Evolutionary conservation across 2,329 filamentous ascomycete species (phyloP).

Genomic region (Venturia aucupariae): DNA sequence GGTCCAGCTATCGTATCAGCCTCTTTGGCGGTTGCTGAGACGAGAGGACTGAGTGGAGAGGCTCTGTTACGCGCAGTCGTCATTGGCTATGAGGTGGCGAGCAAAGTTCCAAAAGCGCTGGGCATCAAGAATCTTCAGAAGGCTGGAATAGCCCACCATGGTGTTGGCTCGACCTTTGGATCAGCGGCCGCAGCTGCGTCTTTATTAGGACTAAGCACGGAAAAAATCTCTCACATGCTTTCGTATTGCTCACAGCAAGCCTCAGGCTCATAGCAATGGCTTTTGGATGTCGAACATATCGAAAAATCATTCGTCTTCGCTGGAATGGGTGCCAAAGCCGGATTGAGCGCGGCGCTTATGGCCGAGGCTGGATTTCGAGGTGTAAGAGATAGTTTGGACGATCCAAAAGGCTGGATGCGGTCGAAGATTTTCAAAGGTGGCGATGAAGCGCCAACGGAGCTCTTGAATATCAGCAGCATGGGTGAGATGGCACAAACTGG

Average conservation of each 20-base stretch:
- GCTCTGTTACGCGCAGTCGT: slow-evolving; percentile 6
- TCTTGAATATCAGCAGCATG: neutral
- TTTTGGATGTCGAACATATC: slow-evolving; percentile 9
- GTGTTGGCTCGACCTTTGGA: slow-evolving; percentile 4
- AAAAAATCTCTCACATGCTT: slow-evolving; percentile 5
- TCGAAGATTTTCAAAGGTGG: slow-evolving; percentile 3
- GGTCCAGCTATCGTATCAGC: slow-evolving; percentile 10
- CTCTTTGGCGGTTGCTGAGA: slow-evolving; percentile 1
- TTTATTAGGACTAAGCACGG: neutral
- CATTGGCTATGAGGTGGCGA: slow-evolving; percentile 5
- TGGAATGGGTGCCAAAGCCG: slow-evolving; percentile 10
- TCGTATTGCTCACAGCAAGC: slow-evolving; percentile 9
- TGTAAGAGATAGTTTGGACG: slow-evolving; percentile 4
- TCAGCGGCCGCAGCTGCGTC: slow-evolving; percentile 5
- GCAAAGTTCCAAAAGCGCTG: neutral
- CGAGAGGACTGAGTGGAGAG: neutral
- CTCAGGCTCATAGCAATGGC: slow-evolving; percentile 9
- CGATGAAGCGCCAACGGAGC: neutral
- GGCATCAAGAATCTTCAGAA: slow-evolving; percentile 5
- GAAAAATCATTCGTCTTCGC: slow-evolving; percentile 11
- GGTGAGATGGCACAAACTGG: slow-evolving; percentile 6
- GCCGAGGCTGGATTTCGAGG: slow-evolving; percentile 10
- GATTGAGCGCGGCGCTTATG: slow-evolving; percentile 7
- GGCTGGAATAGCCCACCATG: slow-evolving; percentile 6
- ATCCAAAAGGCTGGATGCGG: neutral